phyloP scores from a whole-genome alignment of 345 rosid genomes.

The Gossypium arboreum region DNA sequence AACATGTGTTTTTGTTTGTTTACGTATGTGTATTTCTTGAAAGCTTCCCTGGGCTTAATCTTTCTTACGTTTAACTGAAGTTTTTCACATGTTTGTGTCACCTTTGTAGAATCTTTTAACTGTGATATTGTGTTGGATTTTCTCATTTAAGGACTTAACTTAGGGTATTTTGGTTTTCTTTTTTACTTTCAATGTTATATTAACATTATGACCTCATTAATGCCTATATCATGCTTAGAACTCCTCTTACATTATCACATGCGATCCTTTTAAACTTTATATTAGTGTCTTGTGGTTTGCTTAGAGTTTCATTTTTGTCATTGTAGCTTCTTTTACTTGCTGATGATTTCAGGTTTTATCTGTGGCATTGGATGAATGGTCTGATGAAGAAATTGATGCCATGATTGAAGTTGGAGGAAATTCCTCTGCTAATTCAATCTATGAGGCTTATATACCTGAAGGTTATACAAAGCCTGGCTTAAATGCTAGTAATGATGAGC shows the following conservation, averaged over 20 bases:
- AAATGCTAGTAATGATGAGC: slow-evolving; percentile 70
- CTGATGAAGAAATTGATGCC: slow-evolving; percentile 82
- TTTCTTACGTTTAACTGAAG: background rate
- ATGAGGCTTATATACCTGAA: slow-evolving; percentile 85
- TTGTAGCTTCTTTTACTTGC: slow-evolving; percentile 6
- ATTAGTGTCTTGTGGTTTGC: background rate
- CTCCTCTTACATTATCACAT: background rate
- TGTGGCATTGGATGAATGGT: slow-evolving; percentile 96
- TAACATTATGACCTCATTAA: background rate
- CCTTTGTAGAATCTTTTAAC: background rate
- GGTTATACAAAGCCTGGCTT: slow-evolving; percentile 78
- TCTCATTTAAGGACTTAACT: background rate
- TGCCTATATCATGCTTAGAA: background rate
- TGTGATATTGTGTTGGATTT: background rate
- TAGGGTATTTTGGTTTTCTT: background rate
- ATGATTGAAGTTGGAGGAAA: slow-evolving; percentile 98
- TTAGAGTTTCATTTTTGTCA: background rate
- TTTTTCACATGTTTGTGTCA: background rate
- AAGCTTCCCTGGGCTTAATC: background rate
- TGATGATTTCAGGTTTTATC: slow-evolving; percentile 67
- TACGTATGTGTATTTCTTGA: background rate
- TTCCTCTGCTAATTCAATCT: slow-evolving; percentile 78
- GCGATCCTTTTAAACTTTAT: background rate
- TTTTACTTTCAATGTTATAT: background rate
- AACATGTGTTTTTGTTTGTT: background rate